Base-by-base conservation (phyloP, 2,329 filamentous ascomycete species). In the Aspergillus amoenus region DNA sequence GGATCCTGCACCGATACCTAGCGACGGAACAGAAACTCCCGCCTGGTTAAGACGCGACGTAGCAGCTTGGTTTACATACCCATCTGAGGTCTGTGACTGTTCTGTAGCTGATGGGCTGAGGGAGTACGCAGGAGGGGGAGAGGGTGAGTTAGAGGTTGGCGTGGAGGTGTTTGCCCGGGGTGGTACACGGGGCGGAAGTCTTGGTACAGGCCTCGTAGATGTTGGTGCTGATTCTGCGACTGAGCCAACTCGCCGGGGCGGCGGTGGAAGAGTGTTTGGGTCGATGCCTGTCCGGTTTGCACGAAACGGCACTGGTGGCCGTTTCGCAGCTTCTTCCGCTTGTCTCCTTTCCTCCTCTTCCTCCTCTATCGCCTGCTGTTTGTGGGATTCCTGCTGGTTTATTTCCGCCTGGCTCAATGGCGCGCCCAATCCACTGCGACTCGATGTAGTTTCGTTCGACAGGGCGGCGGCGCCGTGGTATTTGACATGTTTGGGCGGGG, bases 21-120 rank as follows among this genome's bases (percentile, higher is more conserved):
- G 78, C 0, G 83, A 88, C 0, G 91, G 88, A 0, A 96, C 90
- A 0, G 87, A 89, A 5, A 96, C 81, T 1, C 92, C 92, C 1
- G 90, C 87, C 39, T 85, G 82, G 11, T 87, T 84, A 8, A 97
- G 80, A 42, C 90, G 82, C 57, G 77, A 81, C 55, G 88, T 71
- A 5, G 91, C 87, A 5, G 80, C 83, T 64, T 83, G 80, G 53
- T 86, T 85, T 43, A 86, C 64, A 47, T 76, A 69, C 13, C 72
- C 72, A 40, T 73, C 69, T 18, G 63, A 68, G 52, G 66, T 73
- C 46, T 51, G 50, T 52, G 66, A 73, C 49, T 57, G 52, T 57
- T 72, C 55, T 46, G 70, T 57, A 27, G 32, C 46, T 12, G 59
- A 67, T 34, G 61, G 70, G 46, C 70, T 71, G 61, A 82, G 72